Evolutionary conservation across 2,329 filamentous ascomycete genomes (phyloP).

Genomic region (Ophiostoma fasciatum): DNA sequence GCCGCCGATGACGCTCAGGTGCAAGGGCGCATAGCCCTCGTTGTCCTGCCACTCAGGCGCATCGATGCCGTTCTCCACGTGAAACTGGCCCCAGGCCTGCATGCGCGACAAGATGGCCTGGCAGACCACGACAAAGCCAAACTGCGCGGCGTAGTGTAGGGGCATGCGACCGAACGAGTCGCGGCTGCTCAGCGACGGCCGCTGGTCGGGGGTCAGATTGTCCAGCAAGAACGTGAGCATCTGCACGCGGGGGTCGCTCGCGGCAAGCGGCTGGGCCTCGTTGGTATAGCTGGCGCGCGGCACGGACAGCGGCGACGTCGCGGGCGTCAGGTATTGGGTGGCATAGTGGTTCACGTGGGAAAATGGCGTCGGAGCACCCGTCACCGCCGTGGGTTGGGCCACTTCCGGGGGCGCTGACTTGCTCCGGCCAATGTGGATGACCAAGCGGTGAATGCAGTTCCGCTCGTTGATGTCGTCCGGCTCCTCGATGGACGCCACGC

Average conservation of each 20-base stretch:
- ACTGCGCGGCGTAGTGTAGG: slow-evolving; percentile 87
- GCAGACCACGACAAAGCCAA: slow-evolving; percentile 84
- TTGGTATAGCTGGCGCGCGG: slow-evolving; percentile 48
- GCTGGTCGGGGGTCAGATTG: slow-evolving; percentile 51
- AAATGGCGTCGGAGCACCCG: slow-evolving; percentile 25
- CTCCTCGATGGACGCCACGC: slow-evolving; percentile 62
- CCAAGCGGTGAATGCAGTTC: slow-evolving; percentile 82
- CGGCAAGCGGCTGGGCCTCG: slow-evolving; percentile 49
- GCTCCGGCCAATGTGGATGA: slow-evolving; percentile 83
- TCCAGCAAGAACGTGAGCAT: slow-evolving; percentile 51
- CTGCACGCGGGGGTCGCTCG: slow-evolving; percentile 62
- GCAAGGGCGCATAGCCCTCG: slow-evolving; percentile 80
- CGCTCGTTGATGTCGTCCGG: slow-evolving; percentile 86
- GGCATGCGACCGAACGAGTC: slow-evolving; percentile 75
- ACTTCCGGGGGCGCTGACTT: slow-evolving; percentile 28
- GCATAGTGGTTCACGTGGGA: slow-evolving; percentile 37
- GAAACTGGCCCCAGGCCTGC: slow-evolving; percentile 77
- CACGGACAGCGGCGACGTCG: slow-evolving; percentile 49
- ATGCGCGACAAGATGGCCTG: slow-evolving; percentile 77
- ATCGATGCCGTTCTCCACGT: slow-evolving; percentile 75
- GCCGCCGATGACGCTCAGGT: slow-evolving; percentile 82
- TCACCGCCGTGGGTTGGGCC: slow-evolving; percentile 36
- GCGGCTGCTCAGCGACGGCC: slow-evolving; percentile 47
- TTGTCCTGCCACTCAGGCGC: slow-evolving; percentile 79
- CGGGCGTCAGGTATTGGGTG: slow-evolving; percentile 65